Percentiles rank a stretch among this genome's conserved stretches.
phyloP scores from a whole-genome alignment of 164 flowering plant species.

The Vitis riparia region DNA sequence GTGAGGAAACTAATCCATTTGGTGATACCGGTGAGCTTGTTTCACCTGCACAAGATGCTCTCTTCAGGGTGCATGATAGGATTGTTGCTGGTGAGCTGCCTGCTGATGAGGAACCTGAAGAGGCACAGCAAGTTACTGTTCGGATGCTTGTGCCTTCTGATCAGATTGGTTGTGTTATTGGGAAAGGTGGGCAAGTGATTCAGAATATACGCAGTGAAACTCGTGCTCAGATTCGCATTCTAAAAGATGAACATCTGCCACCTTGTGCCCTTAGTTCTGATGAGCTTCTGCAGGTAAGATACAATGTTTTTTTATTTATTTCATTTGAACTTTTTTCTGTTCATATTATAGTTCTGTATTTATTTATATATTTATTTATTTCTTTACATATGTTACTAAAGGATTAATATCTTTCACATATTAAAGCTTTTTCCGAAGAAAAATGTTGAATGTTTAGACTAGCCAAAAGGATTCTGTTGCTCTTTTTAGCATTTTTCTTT shows the following conservation, averaged over 20 bases:
- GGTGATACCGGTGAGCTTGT: conserved; percentile 38
- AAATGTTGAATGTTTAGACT: too few species aligned
- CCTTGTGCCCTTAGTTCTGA: conserved; percentile 61
- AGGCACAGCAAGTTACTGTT: conserved; percentile 37
- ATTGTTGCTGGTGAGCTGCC: conserved; percentile 50
- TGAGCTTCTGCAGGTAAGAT: conserved; percentile 65
- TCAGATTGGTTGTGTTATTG: conserved; percentile 73
- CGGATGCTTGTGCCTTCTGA: conserved; percentile 66
- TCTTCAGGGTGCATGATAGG: conserved; percentile 64
- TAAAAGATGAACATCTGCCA: conserved; percentile 63
- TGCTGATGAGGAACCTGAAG: conserved; percentile 42
- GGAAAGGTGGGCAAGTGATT: conserved; percentile 70
- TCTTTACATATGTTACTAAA: too few species aligned
- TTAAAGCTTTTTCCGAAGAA: too few species aligned
- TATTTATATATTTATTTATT: too few species aligned
- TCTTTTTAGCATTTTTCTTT: background rate
- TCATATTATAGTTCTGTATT: too few species aligned
- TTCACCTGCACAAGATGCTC: conserved; percentile 73
- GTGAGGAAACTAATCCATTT: conserved; percentile 46
- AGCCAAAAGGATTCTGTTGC: too few species aligned
- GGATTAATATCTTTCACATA: too few species aligned
- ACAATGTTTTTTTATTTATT: too few species aligned
- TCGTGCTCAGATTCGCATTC: conserved; percentile 62
- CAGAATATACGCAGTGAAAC: conserved; percentile 61
- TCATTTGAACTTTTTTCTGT: too few species aligned